Conservation (phyloP, 108 stramenopile genomes). For the Cyclotella choctawhatcheeana region DNA sequence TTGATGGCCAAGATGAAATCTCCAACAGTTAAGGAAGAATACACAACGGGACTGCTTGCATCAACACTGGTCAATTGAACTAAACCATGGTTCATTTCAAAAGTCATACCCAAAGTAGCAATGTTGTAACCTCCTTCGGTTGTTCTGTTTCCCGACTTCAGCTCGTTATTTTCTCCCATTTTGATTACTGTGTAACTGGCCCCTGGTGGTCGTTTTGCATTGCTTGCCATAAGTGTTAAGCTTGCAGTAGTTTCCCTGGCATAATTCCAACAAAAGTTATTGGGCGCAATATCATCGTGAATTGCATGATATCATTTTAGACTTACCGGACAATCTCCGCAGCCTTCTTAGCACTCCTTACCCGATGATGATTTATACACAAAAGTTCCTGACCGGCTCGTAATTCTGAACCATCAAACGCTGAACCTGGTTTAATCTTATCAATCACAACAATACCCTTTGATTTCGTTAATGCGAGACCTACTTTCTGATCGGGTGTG, state of each 20-base stretch:
- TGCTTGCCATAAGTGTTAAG: slow-evolving; percentile 39
- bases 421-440: slow-evolving; percentile 29
- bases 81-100: slow-evolving; percentile 42
- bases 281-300: neutral
- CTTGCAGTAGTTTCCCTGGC: slow-evolving; percentile 21
- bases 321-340: slow-evolving; percentile 31
- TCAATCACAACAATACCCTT: slow-evolving; percentile 29
- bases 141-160: neutral
- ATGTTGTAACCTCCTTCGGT: neutral
- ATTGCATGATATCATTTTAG: neutral
- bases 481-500: slow-evolving; percentile 35
- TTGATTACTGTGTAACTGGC: slow-evolving; percentile 40
- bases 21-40: slow-evolving; percentile 35
- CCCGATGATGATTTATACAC: slow-evolving; percentile 31
- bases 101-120: slow-evolving; percentile 28
- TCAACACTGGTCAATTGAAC: slow-evolving; percentile 30
- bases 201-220: slow-evolving; percentile 32
- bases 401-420: slow-evolving; percentile 27
- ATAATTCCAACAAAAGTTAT: too few relatives aligned
- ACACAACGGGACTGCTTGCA: slow-evolving; percentile 18
- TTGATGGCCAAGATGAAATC: slow-evolving; percentile 45
- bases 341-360: slow-evolving; percentile 40
- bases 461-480: slow-evolving; percentile 36
- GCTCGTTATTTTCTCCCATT: neutral
- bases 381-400: slow-evolving; percentile 36